Percentiles rank a stretch among this genome's conserved stretches.
phyloP scores from a whole-genome alignment of 768 basidiomycete genomes.

The Hygrocybe coccinea region DNA sequence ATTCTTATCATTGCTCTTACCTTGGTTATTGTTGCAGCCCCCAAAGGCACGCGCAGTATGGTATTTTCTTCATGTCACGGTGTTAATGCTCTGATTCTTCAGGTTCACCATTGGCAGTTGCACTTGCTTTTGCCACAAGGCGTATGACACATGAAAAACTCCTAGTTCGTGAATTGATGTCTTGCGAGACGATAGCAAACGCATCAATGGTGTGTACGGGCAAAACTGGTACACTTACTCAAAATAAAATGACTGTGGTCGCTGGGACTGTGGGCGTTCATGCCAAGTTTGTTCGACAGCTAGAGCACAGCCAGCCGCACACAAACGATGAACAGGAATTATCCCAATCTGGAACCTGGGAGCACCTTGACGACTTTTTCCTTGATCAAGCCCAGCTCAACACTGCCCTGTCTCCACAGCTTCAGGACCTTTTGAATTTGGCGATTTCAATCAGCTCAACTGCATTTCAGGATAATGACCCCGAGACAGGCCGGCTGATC shows the following conservation, averaged over 20 bases:
- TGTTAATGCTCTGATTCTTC: no score
- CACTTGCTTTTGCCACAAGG: constrained; percentile 94
- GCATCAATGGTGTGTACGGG: constrained; percentile 88
- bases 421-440: constrained; percentile 9
- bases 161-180: constrained; percentile 90
- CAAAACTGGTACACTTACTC: constrained; percentile 95
- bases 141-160: constrained; percentile 95
- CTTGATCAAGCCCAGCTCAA: constrained; percentile 75
- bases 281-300: constrained; percentile 83
- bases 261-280: constrained; percentile 92
- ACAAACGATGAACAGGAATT: constrained; percentile 1
- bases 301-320: no score
- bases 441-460: constrained; percentile 39
- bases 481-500: constrained; percentile 40
- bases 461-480: no score
- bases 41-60: no score
- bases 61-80: no score
- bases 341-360: no score
- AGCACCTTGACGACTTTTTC: constrained; percentile 72
- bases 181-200: constrained; percentile 98
- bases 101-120: no score
- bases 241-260: constrained; percentile 93
- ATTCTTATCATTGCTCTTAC: constrained; percentile 95
- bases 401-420: constrained; percentile 44
- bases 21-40: constrained; percentile 37